Evolutionary conservation across 352 stramenopile genomes (phyloP), one percentile per base, ranked within the genome.

Genomic region (Achlya hypogyna): DNA sequence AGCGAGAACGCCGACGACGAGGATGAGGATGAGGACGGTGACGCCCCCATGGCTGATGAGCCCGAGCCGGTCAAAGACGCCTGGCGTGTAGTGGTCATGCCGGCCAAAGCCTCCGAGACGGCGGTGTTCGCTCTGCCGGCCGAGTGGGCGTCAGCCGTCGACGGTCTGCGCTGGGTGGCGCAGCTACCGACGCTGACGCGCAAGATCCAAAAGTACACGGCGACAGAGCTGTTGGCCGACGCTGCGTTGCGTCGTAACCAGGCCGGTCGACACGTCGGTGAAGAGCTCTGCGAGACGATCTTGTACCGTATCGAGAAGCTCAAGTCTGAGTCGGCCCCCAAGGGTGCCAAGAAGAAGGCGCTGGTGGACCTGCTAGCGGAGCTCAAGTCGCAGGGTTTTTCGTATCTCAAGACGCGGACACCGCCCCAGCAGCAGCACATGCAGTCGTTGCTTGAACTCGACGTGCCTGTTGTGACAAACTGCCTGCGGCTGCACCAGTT

Each of bases 341-440:
- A 98, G 76, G 91, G 89, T 51, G 93, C 98, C 27, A 99, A 99
- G 76, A 96, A 98, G 79, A 90, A 98, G 64, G 96, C 96, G 18
- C 74, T 99, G 5, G 86, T 98, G 27, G 96, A 99, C 69, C 74
- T 99, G 22, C 86, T 99, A 5, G 71, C 75, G 12, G 91, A 92
- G 62, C 72, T 98, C 1, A 91, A 95, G 60, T 75, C 77, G 0
- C 86, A 97, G 25, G 93, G 91, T 0, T 80, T 97, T 68, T 67
- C 66, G 22, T 88, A 89, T 65, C 82, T 93, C 51, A 82, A 84
- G 60, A 77, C 86, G 51, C 84, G 92, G 31, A 60, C 93, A 10
- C 86, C 86, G 10, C 45, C 70, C 18, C 73, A 95, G 56, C 81
- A 90, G 63, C 83, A 91, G 35, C 75, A 87, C 22, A 93, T 93